These are phyloP conservation scores for Eragrostis nindensis DNA, from an alignment of 176 grass and related monocot species.

Conservation along the genomic window DNA sequence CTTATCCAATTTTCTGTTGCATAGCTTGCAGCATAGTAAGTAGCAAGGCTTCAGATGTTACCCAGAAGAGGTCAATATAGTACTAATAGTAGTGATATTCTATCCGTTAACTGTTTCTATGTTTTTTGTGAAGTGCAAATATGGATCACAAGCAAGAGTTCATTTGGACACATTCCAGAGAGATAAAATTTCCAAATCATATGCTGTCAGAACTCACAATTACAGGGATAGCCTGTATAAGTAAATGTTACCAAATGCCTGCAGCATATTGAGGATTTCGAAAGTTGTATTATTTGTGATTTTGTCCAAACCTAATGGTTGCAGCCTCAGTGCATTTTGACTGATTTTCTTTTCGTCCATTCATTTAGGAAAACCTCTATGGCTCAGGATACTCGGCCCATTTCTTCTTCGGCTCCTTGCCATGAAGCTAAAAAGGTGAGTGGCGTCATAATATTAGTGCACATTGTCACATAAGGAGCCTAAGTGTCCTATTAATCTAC, in stretches of 20 bases:
- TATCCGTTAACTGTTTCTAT: background rate
- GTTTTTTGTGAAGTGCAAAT: background rate
- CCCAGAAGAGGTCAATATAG: no score
- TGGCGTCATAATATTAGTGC: background rate
- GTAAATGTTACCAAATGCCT: background rate
- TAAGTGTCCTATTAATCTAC: background rate
- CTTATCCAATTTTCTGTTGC: background rate
- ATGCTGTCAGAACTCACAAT: background rate
- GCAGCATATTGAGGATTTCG: background rate
- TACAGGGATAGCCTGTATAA: background rate
- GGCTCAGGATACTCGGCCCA: slow-evolving; percentile 4
- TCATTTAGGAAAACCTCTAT: background rate
- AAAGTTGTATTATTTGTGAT: background rate
- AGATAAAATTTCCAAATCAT: background rate
- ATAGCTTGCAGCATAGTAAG: background rate
- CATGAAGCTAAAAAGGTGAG: slow-evolving; percentile 57
- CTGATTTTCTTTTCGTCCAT: background rate
- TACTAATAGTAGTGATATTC: no score
- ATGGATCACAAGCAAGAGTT: background rate
- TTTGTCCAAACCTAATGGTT: background rate
- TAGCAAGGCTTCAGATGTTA: no score
- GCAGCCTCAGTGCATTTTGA: background rate
- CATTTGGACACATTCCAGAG: background rate
- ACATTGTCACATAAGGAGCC: background rate
- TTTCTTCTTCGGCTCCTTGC: slow-evolving; percentile 54